A percentile compares a stretch with the other conserved stretches of the same genome.
phyloP scores from a whole-genome alignment of 2,329 filamentous ascomycete species.

The Xylaria sp. region DNA sequence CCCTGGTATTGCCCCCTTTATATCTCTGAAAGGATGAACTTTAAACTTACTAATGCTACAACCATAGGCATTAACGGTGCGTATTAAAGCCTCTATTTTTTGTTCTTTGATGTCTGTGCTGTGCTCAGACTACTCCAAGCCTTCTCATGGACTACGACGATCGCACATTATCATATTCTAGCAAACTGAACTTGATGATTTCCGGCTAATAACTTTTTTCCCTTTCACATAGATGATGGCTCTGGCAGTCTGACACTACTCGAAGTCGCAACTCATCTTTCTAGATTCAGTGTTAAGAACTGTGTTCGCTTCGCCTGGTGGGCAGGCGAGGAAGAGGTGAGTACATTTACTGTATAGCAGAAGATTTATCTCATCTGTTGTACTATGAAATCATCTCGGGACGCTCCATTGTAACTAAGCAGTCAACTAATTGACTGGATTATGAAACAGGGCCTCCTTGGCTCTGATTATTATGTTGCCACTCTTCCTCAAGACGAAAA shows the following conservation, averaged over 20 bases:
- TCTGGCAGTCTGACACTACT: slow-evolving; percentile 72
- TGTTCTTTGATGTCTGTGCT: background rate
- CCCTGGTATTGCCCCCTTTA: slow-evolving; percentile 60
- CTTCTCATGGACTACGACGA: too few species aligned
- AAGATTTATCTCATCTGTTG: background rate
- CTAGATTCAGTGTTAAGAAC: slow-evolving; percentile 69
- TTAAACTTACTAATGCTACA: background rate
- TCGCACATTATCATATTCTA: background rate
- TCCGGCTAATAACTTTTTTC: background rate
- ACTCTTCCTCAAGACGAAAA: slow-evolving; percentile 68
- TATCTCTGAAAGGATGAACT: background rate
- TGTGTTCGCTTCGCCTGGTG: slow-evolving; percentile 76
- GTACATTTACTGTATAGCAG: slow-evolving; percentile 1
- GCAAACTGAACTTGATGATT: background rate
- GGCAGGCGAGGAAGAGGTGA: slow-evolving; percentile 72
- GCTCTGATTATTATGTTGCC: slow-evolving; percentile 70
- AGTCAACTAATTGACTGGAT: slow-evolving; percentile 7
- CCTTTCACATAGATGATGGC: slow-evolving; percentile 65
- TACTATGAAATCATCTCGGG: background rate
- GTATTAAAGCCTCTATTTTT: background rate
- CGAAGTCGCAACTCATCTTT: slow-evolving; percentile 70
- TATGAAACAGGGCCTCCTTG: slow-evolving; percentile 58
- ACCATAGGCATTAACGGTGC: slow-evolving; percentile 67
- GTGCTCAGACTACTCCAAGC: background rate
- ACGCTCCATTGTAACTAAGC: background rate